A percentile compares a stretch with the other conserved stretches of the same genome.
Evolutionary conservation across 2,329 filamentous ascomycete species (phyloP).

Genomic region (Colletotrichum magnum): DNA sequence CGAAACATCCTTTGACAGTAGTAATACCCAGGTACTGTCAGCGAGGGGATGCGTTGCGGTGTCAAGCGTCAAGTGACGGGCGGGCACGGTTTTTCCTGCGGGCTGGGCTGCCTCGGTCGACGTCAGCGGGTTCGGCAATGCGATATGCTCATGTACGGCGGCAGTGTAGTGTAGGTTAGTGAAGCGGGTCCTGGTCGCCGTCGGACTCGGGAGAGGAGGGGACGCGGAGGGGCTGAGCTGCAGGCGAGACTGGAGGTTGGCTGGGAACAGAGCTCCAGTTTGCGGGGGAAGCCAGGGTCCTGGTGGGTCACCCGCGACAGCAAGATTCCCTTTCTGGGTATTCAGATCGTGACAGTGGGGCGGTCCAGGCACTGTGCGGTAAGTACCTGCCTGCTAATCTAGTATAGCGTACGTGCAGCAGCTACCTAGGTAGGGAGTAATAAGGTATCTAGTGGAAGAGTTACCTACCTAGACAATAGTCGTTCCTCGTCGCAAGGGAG

Average conservation of each 20-base stretch:
- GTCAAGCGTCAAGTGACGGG: background rate
- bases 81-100: too few species aligned
- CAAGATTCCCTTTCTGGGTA: slow-evolving; percentile 42
- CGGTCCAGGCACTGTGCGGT: slow-evolving; percentile 9
- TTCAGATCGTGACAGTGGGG: slow-evolving; percentile 34
- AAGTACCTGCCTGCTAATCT: too few species aligned
- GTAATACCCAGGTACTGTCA: background rate
- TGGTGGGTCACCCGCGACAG: slow-evolving; percentile 5
- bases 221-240: background rate
- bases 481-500: too few species aligned
- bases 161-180: too few species aligned
- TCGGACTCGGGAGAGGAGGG: background rate
- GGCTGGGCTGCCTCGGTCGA: too few species aligned
- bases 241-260: background rate
- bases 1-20: background rate
- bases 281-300: slow-evolving; percentile 34
- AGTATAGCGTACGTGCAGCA: background rate
- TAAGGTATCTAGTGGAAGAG: too few species aligned
- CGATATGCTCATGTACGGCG: too few species aligned
- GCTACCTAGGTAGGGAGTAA: background rate
- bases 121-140: too few species aligned
- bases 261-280: background rate
- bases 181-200: background rate
- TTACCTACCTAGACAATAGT: too few species aligned
- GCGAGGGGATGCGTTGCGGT: background rate